A percentile compares a stretch with the other conserved stretches of the same genome.
phyloP scores from a whole-genome alignment of 345 rosid species.

The Salix dunnii region DNA sequence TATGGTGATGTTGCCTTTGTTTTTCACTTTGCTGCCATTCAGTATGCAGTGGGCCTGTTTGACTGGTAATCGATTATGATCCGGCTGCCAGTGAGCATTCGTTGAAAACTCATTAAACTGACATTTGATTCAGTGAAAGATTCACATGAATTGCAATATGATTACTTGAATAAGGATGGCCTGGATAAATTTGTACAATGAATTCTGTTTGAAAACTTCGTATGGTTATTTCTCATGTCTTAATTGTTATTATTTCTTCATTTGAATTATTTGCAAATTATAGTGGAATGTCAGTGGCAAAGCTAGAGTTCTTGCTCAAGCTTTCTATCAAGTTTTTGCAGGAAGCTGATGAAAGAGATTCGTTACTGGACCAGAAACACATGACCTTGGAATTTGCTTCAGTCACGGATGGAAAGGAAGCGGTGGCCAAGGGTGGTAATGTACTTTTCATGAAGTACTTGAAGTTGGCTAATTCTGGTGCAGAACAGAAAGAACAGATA shows the following conservation, averaged over 20 bases:
- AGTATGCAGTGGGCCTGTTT: slow-evolving; percentile 6
- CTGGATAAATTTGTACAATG: not conserved
- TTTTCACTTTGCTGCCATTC: not conserved
- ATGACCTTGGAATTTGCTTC: slow-evolving; percentile 69
- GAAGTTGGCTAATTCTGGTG: slow-evolving; percentile 33
- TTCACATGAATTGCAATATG: not conserved
- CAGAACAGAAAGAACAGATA: slow-evolving; percentile 39
- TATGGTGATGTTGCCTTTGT: not conserved
- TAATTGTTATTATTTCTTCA: not conserved
- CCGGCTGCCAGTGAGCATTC: not conserved
- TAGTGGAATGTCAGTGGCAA: slow-evolving; percentile 2
- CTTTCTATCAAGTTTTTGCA: slow-evolving; percentile 15
- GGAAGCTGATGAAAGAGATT: slow-evolving; percentile 45
- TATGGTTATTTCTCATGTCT: not conserved
- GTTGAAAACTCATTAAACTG: not conserved
- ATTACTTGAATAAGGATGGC: not conserved
- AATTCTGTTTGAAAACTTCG: not conserved
- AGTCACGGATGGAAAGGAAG: slow-evolving; percentile 73
- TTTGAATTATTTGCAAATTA: not conserved
- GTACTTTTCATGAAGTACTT: slow-evolving; percentile 49
- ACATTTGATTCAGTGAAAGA: not conserved
- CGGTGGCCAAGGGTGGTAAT: slow-evolving; percentile 81
- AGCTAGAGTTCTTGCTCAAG: slow-evolving; percentile 9
- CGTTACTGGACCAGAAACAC: slow-evolving; percentile 19
- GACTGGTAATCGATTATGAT: not conserved